Conservation (phyloP, 768 basidiomycete genomes). For the Lactarius quietus region DNA sequence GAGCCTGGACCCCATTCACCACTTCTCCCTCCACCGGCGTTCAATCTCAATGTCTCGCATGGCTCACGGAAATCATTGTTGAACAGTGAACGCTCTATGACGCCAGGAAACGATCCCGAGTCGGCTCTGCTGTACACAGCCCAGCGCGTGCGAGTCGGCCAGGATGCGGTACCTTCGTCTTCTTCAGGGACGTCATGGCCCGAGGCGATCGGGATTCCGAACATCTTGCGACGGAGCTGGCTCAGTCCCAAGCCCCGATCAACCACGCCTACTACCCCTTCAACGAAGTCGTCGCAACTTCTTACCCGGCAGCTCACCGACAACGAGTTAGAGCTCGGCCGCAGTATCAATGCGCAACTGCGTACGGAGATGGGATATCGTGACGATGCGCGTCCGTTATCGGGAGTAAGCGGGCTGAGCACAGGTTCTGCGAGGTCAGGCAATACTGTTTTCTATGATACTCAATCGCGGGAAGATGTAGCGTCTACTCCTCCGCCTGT, state of each 20-base stretch:
- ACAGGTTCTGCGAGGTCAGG: slow-evolving; percentile 40
- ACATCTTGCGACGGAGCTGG: slow-evolving; percentile 19
- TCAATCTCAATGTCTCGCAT: slow-evolving; percentile 12
- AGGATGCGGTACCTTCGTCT: neutral
- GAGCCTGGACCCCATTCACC: slow-evolving; percentile 19
- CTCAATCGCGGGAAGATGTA: slow-evolving; percentile 45
- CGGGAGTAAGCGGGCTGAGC: slow-evolving; percentile 53
- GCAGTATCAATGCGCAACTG: slow-evolving; percentile 31
- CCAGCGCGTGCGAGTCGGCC: slow-evolving; percentile 39
- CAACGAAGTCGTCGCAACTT: slow-evolving; percentile 18
- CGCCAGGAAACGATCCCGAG: slow-evolving; percentile 31
- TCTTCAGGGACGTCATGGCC: slow-evolving; percentile 30
- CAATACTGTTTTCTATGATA: slow-evolving; percentile 61
- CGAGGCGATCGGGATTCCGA: slow-evolving; percentile 19
- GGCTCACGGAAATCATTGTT: slow-evolving; percentile 23
- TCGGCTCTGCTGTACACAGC: slow-evolving; percentile 50
- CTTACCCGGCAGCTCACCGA: slow-evolving; percentile 16
- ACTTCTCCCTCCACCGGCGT: slow-evolving; percentile 19
- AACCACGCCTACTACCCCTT: slow-evolving; percentile 7
- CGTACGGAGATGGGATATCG: slow-evolving; percentile 22
- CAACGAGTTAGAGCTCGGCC: slow-evolving; percentile 30
- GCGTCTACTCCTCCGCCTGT: slow-evolving; percentile 40
- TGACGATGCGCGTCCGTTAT: slow-evolving; percentile 49
- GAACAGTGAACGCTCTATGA: slow-evolving; percentile 34
- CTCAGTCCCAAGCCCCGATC: slow-evolving; percentile 24